Conservation (phyloP, 768 basidiomycete species). For the Albatrellus ellisii region DNA sequence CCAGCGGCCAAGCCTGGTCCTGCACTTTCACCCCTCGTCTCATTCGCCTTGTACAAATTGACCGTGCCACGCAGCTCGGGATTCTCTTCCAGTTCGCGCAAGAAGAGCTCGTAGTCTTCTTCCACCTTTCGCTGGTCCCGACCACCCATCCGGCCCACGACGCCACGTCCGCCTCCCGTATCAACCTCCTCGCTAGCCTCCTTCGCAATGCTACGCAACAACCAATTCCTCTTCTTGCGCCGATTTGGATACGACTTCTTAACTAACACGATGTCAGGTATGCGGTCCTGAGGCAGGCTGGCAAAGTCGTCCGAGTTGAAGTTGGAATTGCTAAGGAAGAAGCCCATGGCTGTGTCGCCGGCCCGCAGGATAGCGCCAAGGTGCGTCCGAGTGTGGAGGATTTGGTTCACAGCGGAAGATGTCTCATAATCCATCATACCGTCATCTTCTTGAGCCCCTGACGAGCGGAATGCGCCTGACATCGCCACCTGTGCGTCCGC, state of each 20-base stretch:
- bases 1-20: conserved; percentile 24
- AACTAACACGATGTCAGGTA: conserved; percentile 88
- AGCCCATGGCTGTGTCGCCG: conserved; percentile 88
- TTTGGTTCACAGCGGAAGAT: conserved; percentile 48
- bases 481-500: conserved; percentile 87
- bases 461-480: conserved; percentile 63
- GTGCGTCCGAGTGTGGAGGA: conserved; percentile 94
- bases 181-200: conserved; percentile 83
- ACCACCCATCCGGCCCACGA: conserved; percentile 85
- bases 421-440: conserved; percentile 49
- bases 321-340: conserved; percentile 79
- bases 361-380: conserved; percentile 90
- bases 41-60: conserved; percentile 66
- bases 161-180: conserved; percentile 62
- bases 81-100: conserved; percentile 91
- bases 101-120: conserved; percentile 92
- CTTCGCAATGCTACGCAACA: conserved; percentile 83
- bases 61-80: conserved; percentile 78
- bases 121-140: conserved; percentile 88
- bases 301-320: conserved; percentile 88
- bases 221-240: conserved; percentile 89
- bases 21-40: conserved; percentile 30
- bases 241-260: conserved; percentile 94
- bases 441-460: conserved; percentile 22
- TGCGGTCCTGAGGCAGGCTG: conserved; percentile 42